A percentile compares a stretch with the other conserved stretches of the same genome.
Conservation (phyloP, 768 basidiomycete genomes). For the Pisolithus marmoratus region DNA sequence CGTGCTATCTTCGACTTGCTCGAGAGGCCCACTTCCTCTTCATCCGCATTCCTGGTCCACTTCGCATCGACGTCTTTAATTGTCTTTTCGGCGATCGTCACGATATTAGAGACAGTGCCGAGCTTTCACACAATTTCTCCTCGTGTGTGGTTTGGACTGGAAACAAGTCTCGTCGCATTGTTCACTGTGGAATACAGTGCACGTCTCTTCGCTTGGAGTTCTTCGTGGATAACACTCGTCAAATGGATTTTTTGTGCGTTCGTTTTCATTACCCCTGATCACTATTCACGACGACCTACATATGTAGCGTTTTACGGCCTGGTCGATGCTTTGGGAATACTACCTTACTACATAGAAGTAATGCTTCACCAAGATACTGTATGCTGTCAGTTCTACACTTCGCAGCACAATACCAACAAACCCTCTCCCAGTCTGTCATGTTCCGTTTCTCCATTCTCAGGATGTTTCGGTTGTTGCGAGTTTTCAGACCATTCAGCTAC, state of each 20-base stretch:
- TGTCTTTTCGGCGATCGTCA: conserved; percentile 67
- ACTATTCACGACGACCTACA: conserved; percentile 1
- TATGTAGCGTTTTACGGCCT: conserved; percentile 76
- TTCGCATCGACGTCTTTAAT: conserved; percentile 67
- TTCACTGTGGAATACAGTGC: conserved; percentile 85
- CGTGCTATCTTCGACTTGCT: conserved; percentile 62
- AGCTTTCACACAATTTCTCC: conserved; percentile 64
- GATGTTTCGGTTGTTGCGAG: conserved; percentile 83
- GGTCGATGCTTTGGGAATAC: conserved; percentile 77
- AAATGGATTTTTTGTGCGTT: conserved; percentile 66
- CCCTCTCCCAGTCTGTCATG: conserved; percentile 55
- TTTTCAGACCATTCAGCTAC: conserved; percentile 86
- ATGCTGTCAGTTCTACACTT: conserved; percentile 19
- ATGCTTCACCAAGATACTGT: conserved; percentile 82
- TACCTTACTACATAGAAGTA: conserved; percentile 88
- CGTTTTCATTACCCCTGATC: not conserved
- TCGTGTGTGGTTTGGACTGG: conserved; percentile 80
- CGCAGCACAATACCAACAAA: not conserved
- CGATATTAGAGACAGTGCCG: conserved; percentile 75
- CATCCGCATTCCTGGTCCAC: conserved; percentile 72
- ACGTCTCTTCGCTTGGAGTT: conserved; percentile 71
- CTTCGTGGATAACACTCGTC: conserved; percentile 51
- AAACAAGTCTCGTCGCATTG: conserved; percentile 76
- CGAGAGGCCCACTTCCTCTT: conserved; percentile 74
- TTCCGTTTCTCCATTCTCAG: conserved; percentile 90